A percentile compares a stretch with the other conserved stretches of the same genome.
phyloP scores from a whole-genome alignment of 2,329 filamentous ascomycete species.

The Amylocarpus encephaloides region DNA sequence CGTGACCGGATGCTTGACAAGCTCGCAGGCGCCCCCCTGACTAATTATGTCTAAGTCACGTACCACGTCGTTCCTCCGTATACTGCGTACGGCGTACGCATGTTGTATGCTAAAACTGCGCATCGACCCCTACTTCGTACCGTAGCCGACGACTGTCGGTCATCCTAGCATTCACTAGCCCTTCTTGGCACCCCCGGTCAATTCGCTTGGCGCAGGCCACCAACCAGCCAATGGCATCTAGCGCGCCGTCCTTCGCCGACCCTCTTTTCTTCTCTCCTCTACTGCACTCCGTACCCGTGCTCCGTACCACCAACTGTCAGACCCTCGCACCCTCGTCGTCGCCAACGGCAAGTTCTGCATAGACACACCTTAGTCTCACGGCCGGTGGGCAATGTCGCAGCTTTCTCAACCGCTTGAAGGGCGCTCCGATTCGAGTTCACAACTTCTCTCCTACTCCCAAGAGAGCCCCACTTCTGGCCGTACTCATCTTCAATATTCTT shows the following conservation, averaged over 20 bases:
- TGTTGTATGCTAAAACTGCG: too few species aligned
- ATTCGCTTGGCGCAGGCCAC: neutral
- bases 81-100: too few species aligned
- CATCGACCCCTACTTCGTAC: too few species aligned
- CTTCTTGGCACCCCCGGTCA: neutral
- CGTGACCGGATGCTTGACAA: too few species aligned
- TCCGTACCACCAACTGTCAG: too few species aligned
- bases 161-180: too few species aligned
- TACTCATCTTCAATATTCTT: slow-evolving; percentile 18
- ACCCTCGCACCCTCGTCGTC: slow-evolving; percentile 4
- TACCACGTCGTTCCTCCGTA: too few species aligned
- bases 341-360: slow-evolving; percentile 13
- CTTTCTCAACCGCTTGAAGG: slow-evolving; percentile 29
- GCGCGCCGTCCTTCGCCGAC: slow-evolving; percentile 10
- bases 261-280: slow-evolving; percentile 3
- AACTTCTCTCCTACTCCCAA: slow-evolving; percentile 18
- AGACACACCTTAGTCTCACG: slow-evolving; percentile 19
- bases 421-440: slow-evolving; percentile 20
- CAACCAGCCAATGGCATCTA: neutral
- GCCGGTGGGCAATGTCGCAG: slow-evolving; percentile 29
- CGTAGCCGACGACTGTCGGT: too few species aligned
- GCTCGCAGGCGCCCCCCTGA: too few species aligned
- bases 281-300: too few species aligned
- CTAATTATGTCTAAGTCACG: too few species aligned
- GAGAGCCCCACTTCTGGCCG: slow-evolving; percentile 28